phyloP scores from a whole-genome alignment of 805 yeast species.

The Jamesozyma piceae region DNA sequence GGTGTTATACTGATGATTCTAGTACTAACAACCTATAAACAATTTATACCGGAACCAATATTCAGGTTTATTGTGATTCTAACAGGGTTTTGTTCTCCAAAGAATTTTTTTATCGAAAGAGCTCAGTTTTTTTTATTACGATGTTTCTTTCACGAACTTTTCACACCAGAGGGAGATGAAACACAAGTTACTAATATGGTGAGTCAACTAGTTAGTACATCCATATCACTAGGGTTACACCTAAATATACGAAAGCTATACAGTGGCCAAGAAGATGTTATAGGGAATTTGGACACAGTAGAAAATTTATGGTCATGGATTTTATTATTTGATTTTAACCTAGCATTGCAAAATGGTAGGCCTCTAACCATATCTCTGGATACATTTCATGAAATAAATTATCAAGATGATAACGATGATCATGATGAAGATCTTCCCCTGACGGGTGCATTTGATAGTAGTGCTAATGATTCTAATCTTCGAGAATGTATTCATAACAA shows the following conservation, averaged over 20 bases:
- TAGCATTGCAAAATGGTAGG: slow-evolving; percentile 21
- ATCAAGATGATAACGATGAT: not conserved
- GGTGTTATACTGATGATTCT: slow-evolving; percentile 24
- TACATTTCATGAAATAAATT: slow-evolving; percentile 7
- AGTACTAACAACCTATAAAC: slow-evolving; percentile 10
- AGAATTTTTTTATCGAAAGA: slow-evolving; percentile 23
- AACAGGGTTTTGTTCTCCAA: slow-evolving; percentile 23
- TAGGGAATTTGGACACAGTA: slow-evolving; percentile 17
- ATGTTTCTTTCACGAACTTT: slow-evolving; percentile 3
- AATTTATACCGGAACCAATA: slow-evolving; percentile 14
- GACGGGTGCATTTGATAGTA: not conserved
- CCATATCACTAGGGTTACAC: slow-evolving; percentile 20
- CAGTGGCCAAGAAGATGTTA: slow-evolving; percentile 8
- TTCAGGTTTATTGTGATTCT: slow-evolving; percentile 15
- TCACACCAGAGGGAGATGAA: slow-evolving; percentile 19
- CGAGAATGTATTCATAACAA: too few species aligned
- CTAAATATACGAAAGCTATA: slow-evolving; percentile 13
- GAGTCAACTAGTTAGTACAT: slow-evolving; percentile 11
- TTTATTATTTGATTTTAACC: slow-evolving; percentile 17
- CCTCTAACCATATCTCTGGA: slow-evolving; percentile 9
- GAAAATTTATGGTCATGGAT: slow-evolving; percentile 24
- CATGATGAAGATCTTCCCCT: too few species aligned
- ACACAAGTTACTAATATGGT: slow-evolving; percentile 14
- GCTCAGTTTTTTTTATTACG: slow-evolving; percentile 27
- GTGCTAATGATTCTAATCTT: not conserved